Evolutionary conservation across 345 rosid genomes (phyloP).

Genomic region (Brassica rapa): DNA sequence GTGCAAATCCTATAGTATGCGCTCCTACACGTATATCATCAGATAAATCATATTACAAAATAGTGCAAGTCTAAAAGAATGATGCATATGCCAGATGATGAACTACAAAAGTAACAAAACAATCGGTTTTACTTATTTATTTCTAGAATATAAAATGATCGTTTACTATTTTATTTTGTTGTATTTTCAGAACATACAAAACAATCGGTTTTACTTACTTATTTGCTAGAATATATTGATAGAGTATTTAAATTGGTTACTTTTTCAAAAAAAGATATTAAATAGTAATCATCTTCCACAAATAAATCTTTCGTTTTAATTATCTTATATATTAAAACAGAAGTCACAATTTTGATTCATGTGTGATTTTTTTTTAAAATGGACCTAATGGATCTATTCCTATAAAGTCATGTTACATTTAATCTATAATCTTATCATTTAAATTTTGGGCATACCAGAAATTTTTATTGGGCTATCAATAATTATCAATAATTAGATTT

Average conservation of each 20-base stretch:
- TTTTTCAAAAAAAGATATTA: neutral
- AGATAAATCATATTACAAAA: neutral
- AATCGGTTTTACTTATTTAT: too few relatives aligned
- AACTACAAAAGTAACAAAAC: neutral
- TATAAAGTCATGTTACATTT: too few relatives aligned
- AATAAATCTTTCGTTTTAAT: neutral
- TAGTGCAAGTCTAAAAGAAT: neutral
- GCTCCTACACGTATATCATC: conserved; percentile 50
- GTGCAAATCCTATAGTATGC: conserved; percentile 90
- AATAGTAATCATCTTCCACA: neutral
- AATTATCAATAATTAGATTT: too few relatives aligned
- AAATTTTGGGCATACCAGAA: too few relatives aligned
- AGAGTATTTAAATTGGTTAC: neutral
- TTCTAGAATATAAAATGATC: neutral
- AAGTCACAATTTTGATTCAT: too few relatives aligned
- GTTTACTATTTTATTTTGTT: neutral
- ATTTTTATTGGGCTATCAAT: too few relatives aligned
- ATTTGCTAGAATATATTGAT: neutral
- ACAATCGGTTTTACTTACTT: neutral
- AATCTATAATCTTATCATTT: too few relatives aligned
- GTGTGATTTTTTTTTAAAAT: too few relatives aligned
- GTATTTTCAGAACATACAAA: neutral
- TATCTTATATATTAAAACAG: too few relatives aligned
- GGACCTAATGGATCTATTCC: too few relatives aligned
- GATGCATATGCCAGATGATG: neutral